Evolutionary conservation across 768 basidiomycete genomes (phyloP), one percentile per base, ranked within the genome.

Genomic region (Fomitopsis pulvina): DNA sequence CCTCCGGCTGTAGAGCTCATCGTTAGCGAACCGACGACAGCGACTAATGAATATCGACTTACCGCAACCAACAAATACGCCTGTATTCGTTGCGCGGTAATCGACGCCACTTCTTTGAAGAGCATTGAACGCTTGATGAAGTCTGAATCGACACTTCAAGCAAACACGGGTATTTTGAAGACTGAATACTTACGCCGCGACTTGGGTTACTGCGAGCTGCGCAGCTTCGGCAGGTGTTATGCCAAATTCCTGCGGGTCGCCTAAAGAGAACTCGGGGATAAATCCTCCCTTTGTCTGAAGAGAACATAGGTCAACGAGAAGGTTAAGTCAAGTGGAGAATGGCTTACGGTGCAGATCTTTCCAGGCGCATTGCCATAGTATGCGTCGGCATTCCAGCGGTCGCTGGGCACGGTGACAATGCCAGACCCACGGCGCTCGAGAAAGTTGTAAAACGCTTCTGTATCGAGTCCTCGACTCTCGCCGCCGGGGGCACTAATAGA

Each of bases 101-200:
- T 58, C 50, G n/a, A 58, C 47, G 7, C 57, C 57, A 41, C 57
- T 46, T 29, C 52, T 38, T 22, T 53, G 47, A 3, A 58, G 55
- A 10, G 57, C 57, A 32, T 49, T 47, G 45, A 58, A 58, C 24
- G 57, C 51, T 26, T 53, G 57, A 28, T 58, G 51, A 25, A 58
- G 47, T 20, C 54, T 50, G 27, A 47, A 43, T 30, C 30, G 14
- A 8, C n/a, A 16, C 7, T 48, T n/a, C 40, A 22, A 20, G 11
- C 40, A 10, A 9, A 9, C 14, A 20, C 14, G 21, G 20, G 10
- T 9, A 41, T 20, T 8, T 41, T 21, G 20, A 11, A 41, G 12
- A 11, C 21, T 9, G 5, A 14, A 10, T 21, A 48, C 34, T 20
- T 48, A 48, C 47, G 26, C 38, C 8, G 24, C 47, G 10, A 40